A percentile compares a stretch with the other conserved stretches of the same genome.
phyloP scores from a whole-genome alignment of 1,284 basidiomycete species.

The Papiliotrema laurentii region DNA sequence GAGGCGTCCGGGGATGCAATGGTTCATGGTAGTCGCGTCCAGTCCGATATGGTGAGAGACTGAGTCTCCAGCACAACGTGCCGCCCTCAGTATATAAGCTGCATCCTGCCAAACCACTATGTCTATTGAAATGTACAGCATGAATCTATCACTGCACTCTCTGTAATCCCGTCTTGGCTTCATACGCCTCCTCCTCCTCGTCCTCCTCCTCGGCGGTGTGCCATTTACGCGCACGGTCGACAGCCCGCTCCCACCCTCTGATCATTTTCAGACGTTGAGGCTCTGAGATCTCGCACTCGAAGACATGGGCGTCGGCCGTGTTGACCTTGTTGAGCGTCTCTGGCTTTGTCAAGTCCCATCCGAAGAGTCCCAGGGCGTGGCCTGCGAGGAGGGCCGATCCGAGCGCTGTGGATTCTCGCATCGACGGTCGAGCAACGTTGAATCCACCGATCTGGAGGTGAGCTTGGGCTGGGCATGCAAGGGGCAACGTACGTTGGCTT shows the following conservation, averaged over 20 bases:
- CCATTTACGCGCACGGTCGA: conserved; percentile 76
- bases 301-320: conserved; percentile 70
- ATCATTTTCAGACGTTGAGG: conserved; percentile 61
- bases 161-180: conserved; percentile 11
- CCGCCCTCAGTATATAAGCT: too few relatives aligned
- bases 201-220: conserved; percentile 34
- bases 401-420: conserved; percentile 95
- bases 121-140: too few relatives aligned
- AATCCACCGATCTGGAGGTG: conserved; percentile 69
- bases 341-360: conserved; percentile 86
- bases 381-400: conserved; percentile 97
- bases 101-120: too few relatives aligned
- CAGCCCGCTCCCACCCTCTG: conserved; percentile 76
- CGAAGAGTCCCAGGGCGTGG: conserved; percentile 78
- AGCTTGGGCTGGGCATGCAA: neutral
- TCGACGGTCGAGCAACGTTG: conserved; percentile 83
- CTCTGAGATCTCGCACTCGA: conserved; percentile 60
- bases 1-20: too few relatives aligned
- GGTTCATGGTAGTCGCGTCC: too few relatives aligned
- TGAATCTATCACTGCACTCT: too few relatives aligned
- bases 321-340: conserved; percentile 87
- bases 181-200: conserved; percentile 26
- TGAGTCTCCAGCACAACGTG: too few relatives aligned
- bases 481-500: conserved; percentile 61
- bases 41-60: too few relatives aligned